Conservation (phyloP, 768 basidiomycete species). For the Pulveroboletus sp. region DNA sequence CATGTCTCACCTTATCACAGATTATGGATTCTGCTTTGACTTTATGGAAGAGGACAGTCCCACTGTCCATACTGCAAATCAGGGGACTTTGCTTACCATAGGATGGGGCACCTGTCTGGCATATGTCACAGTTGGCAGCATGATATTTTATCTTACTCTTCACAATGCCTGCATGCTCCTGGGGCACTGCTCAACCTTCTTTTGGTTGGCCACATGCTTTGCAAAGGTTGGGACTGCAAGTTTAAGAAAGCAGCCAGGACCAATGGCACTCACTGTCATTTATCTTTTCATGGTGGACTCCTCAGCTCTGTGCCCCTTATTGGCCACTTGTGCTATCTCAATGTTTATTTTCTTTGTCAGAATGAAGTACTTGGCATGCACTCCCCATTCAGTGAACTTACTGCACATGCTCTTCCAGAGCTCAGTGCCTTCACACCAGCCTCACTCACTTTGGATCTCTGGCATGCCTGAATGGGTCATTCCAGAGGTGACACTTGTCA, state of each 20-base stretch:
- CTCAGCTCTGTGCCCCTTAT: no score
- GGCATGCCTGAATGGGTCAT: no score
- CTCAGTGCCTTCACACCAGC: no score
- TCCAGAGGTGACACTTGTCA: no score
- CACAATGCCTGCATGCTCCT: neutral
- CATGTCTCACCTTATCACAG: neutral
- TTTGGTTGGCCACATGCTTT: neutral
- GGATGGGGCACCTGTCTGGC: neutral
- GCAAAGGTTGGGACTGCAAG: neutral
- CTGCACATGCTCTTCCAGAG: no score
- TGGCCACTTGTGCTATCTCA: no score
- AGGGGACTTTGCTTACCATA: neutral
- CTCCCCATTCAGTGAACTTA: no score
- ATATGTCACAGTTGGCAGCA: neutral
- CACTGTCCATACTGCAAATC: neutral
- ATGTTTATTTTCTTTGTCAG: no score
- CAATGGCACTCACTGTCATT: no score
- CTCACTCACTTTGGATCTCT: no score
- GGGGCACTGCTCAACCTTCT: neutral
- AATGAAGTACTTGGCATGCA: no score
- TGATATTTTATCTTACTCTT: neutral
- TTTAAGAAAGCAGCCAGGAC: no score
- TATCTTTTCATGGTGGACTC: neutral
- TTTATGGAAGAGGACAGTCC: neutral
- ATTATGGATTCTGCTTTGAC: neutral